Evolutionary conservation across 164 flowering plant species (phyloP).

Genomic region (Dillenia turbinata): DNA sequence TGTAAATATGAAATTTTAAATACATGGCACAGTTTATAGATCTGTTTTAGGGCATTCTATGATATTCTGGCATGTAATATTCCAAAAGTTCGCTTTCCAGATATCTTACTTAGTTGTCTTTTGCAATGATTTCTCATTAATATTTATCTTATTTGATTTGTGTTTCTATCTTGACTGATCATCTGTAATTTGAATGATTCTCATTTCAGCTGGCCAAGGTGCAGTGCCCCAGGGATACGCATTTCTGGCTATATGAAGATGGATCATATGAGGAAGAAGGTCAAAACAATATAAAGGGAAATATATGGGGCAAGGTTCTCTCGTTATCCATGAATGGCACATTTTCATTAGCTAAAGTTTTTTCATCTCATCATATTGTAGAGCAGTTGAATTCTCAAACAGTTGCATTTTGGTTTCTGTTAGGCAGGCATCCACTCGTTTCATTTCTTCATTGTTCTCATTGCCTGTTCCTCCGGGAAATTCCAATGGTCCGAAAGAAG

Average conservation of each 20-base stretch:
- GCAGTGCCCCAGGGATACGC: conserved; percentile 38
- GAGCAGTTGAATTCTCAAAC: conserved; percentile 10
- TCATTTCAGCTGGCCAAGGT: conserved; percentile 34
- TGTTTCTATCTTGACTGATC: too few relatives aligned
- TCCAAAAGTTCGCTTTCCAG: too few relatives aligned
- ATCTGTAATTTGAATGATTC: background rate
- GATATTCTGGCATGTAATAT: too few relatives aligned
- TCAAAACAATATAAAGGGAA: conserved; percentile 39
- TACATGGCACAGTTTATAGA: background rate
- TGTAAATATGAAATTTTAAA: background rate
- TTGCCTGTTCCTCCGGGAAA: conserved; percentile 28
- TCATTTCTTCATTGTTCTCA: conserved; percentile 32
- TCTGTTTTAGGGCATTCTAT: too few relatives aligned
- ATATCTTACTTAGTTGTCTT: too few relatives aligned
- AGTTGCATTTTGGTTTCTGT: conserved; percentile 18
- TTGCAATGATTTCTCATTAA: too few relatives aligned
- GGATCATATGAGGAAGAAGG: conserved; percentile 46
- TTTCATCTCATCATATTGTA: background rate
- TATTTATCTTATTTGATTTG: too few relatives aligned
- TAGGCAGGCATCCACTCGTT: conserved; percentile 37
- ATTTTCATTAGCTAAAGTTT: background rate
- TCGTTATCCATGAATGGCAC: conserved; percentile 2
- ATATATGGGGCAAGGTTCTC: conserved; percentile 39
- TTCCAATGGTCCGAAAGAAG: conserved; percentile 16
- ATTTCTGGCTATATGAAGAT: conserved; percentile 46